These are phyloP conservation scores for Penicillium pancosmium DNA, from an alignment of 495 filamentous ascomycete species.

Conservation along the genomic window DNA sequence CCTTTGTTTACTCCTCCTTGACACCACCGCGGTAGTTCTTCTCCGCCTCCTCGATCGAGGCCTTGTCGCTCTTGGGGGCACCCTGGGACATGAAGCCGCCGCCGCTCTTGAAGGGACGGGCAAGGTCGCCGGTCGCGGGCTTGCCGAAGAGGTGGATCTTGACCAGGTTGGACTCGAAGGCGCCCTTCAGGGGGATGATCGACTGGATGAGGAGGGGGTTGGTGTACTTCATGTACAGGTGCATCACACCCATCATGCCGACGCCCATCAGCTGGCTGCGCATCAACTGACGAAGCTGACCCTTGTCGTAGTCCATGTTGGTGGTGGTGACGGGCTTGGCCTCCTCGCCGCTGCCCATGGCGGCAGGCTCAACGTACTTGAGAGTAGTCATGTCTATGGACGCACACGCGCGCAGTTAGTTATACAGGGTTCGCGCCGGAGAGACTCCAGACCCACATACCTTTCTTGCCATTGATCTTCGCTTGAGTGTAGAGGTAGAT, in stretches of 20 bases:
- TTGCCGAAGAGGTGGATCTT: constrained; percentile 93
- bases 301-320: constrained; percentile 86
- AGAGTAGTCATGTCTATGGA: constrained; percentile 86
- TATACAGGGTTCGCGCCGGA: background rate
- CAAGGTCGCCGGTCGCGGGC: constrained; percentile 87
- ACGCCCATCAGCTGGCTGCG: constrained; percentile 92
- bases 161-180: constrained; percentile 88
- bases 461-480: constrained; percentile 92
- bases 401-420: background rate
- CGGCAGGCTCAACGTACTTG: constrained; percentile 95
- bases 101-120: constrained; percentile 89
- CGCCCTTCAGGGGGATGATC: constrained; percentile 95
- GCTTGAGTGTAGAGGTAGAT: constrained; percentile 82
- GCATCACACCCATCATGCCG: constrained; percentile 98
- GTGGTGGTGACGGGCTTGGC: constrained; percentile 95
- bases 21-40: constrained; percentile 81
- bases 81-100: constrained; percentile 79
- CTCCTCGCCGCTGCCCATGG: constrained; percentile 89
- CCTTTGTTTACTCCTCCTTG: constrained; percentile 78
- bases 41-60: constrained; percentile 86
- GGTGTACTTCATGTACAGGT: constrained; percentile 98
- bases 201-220: constrained; percentile 98
- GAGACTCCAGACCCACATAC: constrained; percentile 50
- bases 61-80: constrained; percentile 91
- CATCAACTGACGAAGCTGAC: constrained; percentile 78